Conservation (phyloP, 371 early-diverging fungal genomes). For the Globomyces sp. region DNA sequence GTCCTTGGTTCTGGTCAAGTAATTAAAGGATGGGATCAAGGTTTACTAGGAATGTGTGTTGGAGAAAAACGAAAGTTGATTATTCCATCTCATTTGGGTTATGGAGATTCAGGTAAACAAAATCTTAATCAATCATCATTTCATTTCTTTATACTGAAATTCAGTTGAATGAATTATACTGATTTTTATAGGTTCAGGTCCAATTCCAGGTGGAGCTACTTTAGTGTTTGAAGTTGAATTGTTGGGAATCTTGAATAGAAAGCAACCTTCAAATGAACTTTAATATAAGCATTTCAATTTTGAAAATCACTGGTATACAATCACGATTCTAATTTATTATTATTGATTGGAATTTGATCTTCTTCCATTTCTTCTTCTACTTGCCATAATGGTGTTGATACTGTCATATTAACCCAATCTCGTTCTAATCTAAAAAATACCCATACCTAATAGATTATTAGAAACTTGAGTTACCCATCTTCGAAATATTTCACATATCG, state of each 20-base stretch:
- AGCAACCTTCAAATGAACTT: too few relatives aligned
- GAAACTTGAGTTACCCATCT: neutral
- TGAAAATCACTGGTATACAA: too few relatives aligned
- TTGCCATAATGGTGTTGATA: neutral
- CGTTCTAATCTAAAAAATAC: constrained; percentile 4
- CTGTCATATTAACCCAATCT: neutral
- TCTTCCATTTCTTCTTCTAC: constrained; percentile 4
- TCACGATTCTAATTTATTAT: too few relatives aligned
- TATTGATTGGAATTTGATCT: neutral
- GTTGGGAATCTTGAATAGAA: constrained; percentile 29
- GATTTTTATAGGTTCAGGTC: constrained; percentile 29
- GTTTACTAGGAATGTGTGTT: constrained; percentile 77
- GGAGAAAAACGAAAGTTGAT: constrained; percentile 80
- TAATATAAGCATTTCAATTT: too few relatives aligned
- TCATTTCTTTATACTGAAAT: too few relatives aligned
- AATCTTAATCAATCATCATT: too few relatives aligned
- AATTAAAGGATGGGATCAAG: constrained; percentile 76
- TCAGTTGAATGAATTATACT: neutral
- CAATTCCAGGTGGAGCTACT: constrained; percentile 49
- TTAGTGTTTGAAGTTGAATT: constrained; percentile 54
- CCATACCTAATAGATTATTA: neutral
- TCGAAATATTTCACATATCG: neutral
- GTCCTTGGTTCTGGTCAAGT: constrained; percentile 28
- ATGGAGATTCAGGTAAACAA: constrained; percentile 43
- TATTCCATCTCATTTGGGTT: constrained; percentile 72